Evolutionary conservation across 2,329 filamentous ascomycete genomes (phyloP).

Genomic region (Epichloe gansuensis): DNA sequence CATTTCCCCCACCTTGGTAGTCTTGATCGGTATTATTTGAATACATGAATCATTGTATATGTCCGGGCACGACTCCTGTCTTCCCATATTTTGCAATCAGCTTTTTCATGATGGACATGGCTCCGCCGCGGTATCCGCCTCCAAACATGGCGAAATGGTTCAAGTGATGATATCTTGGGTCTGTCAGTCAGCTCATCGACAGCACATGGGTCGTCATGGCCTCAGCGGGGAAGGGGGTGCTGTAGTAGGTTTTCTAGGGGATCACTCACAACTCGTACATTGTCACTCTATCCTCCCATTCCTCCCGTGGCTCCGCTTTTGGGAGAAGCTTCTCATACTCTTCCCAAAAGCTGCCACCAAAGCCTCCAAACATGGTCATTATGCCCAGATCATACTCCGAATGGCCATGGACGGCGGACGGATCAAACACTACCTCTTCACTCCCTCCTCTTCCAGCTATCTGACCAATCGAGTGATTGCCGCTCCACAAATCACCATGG

Average conservation of each 20-base stretch:
- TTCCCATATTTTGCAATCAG: slow-evolving; percentile 59
- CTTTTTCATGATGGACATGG: slow-evolving; percentile 66
- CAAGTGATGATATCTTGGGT: slow-evolving; percentile 66
- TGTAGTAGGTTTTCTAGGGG: no score
- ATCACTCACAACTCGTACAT: slow-evolving; percentile 69
- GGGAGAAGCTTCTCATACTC: slow-evolving; percentile 68
- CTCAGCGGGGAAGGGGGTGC: background rate
- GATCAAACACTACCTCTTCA: slow-evolving; percentile 74
- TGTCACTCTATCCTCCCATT: slow-evolving; percentile 73
- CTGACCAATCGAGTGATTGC: slow-evolving; percentile 59
- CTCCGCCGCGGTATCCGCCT: slow-evolving; percentile 62
- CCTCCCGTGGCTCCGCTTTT: slow-evolving; percentile 65
- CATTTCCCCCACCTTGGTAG: background rate
- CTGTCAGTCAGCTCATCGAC: slow-evolving; percentile 9
- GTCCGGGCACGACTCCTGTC: background rate
- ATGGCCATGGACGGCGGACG: slow-evolving; percentile 72
- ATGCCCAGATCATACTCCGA: slow-evolving; percentile 86
- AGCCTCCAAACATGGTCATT: slow-evolving; percentile 95
- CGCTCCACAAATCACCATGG: slow-evolving; percentile 90
- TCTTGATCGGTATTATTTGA: background rate
- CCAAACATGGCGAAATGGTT: slow-evolving; percentile 85
- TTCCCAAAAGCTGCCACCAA: slow-evolving; percentile 55
- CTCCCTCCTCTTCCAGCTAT: slow-evolving; percentile 42
- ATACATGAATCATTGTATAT: slow-evolving; percentile 1
- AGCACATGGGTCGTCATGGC: background rate